phyloP scores from a whole-genome alignment of 177 flowering plant genomes.

The Vitis hybrid region DNA sequence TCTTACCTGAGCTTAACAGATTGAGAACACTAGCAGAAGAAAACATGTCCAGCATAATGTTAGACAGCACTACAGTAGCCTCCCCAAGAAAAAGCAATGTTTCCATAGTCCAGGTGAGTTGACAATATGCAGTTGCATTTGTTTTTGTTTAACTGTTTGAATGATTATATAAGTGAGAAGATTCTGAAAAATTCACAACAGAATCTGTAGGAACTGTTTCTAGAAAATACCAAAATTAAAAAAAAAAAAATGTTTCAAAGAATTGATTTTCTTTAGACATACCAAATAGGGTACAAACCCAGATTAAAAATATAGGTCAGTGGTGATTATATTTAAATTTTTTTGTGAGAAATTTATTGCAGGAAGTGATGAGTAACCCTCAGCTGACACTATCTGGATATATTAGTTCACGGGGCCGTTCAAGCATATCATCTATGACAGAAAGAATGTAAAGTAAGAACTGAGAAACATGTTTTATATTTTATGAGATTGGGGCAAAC shows the following conservation, averaged over 20 bases:
- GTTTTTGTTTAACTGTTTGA: conserved; percentile 3
- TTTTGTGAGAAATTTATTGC: not conserved
- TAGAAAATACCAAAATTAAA: too few relatives aligned
- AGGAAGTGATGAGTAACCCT: conserved; percentile 35
- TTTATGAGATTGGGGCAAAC: not conserved
- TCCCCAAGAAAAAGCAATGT: conserved; percentile 7
- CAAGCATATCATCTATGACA: conserved; percentile 22
- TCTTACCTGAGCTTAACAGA: conserved; percentile 47
- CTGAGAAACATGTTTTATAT: not conserved
- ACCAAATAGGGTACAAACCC: not conserved
- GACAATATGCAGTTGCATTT: not conserved
- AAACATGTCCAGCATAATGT: conserved; percentile 12
- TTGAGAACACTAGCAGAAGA: conserved; percentile 42
- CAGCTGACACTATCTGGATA: conserved; percentile 20
- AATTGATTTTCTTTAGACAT: not conserved
- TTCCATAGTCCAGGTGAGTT: conserved; percentile 18
- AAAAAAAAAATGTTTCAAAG: too few relatives aligned
- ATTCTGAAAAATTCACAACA: too few relatives aligned
- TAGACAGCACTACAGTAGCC: conserved; percentile 11
- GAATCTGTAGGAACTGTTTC: too few relatives aligned
- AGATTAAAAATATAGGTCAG: not conserved
- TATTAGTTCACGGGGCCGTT: conserved; percentile 33
- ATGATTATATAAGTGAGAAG: too few relatives aligned
- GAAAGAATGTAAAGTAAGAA: conserved; percentile 17
- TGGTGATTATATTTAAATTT: not conserved